Conservation (phyloP, 257 asterid genomes). For the Solanum stenotomum region DNA sequence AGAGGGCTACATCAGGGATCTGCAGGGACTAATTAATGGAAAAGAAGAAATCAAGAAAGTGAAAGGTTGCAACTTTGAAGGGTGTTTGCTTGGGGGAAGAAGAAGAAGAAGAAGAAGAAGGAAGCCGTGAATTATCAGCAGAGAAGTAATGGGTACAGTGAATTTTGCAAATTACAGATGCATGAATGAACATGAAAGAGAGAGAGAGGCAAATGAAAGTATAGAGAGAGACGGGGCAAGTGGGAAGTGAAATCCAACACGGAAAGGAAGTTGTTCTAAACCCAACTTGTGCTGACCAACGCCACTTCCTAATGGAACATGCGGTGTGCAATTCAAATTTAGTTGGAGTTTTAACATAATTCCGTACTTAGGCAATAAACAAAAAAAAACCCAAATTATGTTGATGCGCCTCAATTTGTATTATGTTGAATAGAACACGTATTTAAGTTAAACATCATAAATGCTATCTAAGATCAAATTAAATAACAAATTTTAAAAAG, state of each 20-base stretch:
- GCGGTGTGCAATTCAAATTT: fast-evolving
- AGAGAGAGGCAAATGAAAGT: neutral
- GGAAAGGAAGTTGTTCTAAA: neutral
- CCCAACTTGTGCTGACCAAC: neutral
- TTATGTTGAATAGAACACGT: too few relatives aligned
- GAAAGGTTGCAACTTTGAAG: neutral
- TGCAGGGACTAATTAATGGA: neutral
- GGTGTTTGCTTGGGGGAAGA: neutral
- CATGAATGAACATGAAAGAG: neutral
- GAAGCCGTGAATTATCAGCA: neutral
- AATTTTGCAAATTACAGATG: neutral
- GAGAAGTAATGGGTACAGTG: neutral
- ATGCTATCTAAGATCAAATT: too few relatives aligned
- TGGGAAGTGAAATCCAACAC: neutral
- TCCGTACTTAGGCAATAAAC: fast-evolving
- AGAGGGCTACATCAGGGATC: slow-evolving; percentile 11
- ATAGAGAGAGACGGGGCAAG: neutral
- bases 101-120: neutral
- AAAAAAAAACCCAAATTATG: neutral
- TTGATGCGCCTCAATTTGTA: neutral
- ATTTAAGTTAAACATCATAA: too few relatives aligned
- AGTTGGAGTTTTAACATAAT: fast-evolving
- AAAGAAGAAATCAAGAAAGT: neutral
- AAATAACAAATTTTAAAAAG: neutral
- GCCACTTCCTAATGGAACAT: too few relatives aligned